Conservation (phyloP, 2,329 filamentous ascomycete genomes). For the Nemania bipapillata region DNA sequence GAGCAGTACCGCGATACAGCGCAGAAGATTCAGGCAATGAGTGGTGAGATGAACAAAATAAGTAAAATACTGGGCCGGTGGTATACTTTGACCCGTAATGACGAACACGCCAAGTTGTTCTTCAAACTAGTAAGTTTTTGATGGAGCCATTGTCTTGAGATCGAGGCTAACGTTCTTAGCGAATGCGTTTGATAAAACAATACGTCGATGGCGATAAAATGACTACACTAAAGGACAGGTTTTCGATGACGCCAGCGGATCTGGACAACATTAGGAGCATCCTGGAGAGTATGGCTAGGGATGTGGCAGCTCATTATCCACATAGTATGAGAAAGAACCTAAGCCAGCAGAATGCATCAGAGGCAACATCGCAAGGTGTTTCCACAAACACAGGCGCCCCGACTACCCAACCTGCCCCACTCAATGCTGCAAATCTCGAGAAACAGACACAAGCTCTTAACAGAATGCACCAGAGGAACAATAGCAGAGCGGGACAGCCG, state of each 20-base stretch:
- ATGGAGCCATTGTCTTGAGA: background rate
- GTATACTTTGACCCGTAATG: slow-evolving; percentile 62
- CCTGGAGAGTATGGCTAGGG: slow-evolving; percentile 64
- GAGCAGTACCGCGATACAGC: slow-evolving; percentile 59
- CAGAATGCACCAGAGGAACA: slow-evolving; percentile 59
- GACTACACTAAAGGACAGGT: slow-evolving; percentile 58
- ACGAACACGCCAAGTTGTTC: slow-evolving; percentile 62
- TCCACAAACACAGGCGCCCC: slow-evolving; percentile 50
- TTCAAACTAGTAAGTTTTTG: slow-evolving; percentile 62
- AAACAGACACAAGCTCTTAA: slow-evolving; percentile 63
- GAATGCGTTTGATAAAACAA: slow-evolving; percentile 64
- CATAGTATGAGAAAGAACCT: slow-evolving; percentile 48
- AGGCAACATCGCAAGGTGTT: slow-evolving; percentile 44
- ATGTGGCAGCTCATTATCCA: slow-evolving; percentile 51
- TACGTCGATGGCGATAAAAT: slow-evolving; percentile 63
- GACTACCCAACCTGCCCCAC: slow-evolving; percentile 51
- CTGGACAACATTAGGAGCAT: slow-evolving; percentile 62
- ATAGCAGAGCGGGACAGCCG: slow-evolving; percentile 60
- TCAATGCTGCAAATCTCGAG: slow-evolving; percentile 62
- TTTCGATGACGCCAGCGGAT: slow-evolving; percentile 65
- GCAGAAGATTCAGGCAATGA: slow-evolving; percentile 57
- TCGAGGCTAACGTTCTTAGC: slow-evolving; percentile 57
- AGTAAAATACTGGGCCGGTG: slow-evolving; percentile 59
- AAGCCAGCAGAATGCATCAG: slow-evolving; percentile 45
- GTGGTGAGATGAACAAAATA: slow-evolving; percentile 58